These are phyloP conservation scores for Clonostachys sp. DNA, from an alignment of 2,329 filamentous ascomycete species.

Conservation along the genomic window DNA sequence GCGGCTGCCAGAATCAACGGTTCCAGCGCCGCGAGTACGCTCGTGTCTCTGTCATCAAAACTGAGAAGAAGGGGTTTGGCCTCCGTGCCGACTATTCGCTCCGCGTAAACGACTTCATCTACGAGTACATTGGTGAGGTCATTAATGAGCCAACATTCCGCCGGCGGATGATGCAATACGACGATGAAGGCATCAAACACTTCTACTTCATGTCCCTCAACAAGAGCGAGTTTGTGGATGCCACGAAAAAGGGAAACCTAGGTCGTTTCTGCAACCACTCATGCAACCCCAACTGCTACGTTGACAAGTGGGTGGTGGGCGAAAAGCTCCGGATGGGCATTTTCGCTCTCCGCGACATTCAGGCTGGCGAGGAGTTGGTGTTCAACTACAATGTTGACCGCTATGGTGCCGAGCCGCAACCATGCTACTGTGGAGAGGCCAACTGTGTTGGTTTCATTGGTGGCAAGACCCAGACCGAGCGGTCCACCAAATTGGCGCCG, in stretches of 20 bases:
- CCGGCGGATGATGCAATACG: slow-evolving; percentile 86
- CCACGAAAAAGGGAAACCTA: slow-evolving; percentile 92
- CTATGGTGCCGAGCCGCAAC: slow-evolving; percentile 93
- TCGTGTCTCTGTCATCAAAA: slow-evolving; percentile 91
- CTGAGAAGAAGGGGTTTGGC: slow-evolving; percentile 95
- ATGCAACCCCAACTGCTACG: slow-evolving; percentile 97
- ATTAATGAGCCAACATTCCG: slow-evolving; percentile 91
- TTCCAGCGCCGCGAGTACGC: slow-evolving; percentile 91
- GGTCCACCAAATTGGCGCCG: slow-evolving; percentile 84
- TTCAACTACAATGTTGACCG: slow-evolving; percentile 99
- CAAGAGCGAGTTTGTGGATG: slow-evolving; percentile 95
- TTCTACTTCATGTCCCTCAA: slow-evolving; percentile 99
- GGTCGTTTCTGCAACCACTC: slow-evolving; percentile 98
- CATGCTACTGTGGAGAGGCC: slow-evolving; percentile 90
- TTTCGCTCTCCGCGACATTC: slow-evolving; percentile 81
- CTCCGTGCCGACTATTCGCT: slow-evolving; percentile 77
- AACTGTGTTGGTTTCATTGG: slow-evolving; percentile 97
- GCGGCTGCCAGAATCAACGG: slow-evolving; percentile 87
- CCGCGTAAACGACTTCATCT: slow-evolving; percentile 85
- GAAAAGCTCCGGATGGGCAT: slow-evolving; percentile 99
- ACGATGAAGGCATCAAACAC: slow-evolving; percentile 94
- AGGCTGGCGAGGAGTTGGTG: slow-evolving; percentile 87
- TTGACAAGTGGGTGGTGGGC: slow-evolving; percentile 98
- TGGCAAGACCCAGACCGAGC: slow-evolving; percentile 95
- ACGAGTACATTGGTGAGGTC: slow-evolving; percentile 97